phyloP scores from a whole-genome alignment of 345 rosid species.

The Aurinia saxatilis region DNA sequence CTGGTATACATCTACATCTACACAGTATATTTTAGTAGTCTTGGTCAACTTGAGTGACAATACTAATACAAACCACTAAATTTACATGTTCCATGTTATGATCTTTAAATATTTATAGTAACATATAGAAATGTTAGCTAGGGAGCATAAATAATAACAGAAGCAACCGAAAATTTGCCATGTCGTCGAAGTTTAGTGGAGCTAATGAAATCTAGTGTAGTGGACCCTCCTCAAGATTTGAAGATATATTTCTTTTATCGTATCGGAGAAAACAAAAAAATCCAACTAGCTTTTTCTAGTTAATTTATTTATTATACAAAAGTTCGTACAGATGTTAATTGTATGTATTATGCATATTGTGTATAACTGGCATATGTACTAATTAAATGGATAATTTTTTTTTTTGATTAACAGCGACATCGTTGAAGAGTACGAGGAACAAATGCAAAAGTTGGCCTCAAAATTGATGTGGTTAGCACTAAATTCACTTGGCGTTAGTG shows the following conservation, averaged over 20 bases:
- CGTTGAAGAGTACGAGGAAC: constrained; percentile 61
- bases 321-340: background rate
- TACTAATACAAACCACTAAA: no score
- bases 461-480: constrained; percentile 42
- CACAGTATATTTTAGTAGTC: no score
- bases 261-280: constrained; percentile 23
- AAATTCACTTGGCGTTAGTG: constrained; percentile 31
- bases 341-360: background rate
- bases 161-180: constrained; percentile 15
- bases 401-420: constrained; percentile 37
- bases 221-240: constrained; percentile 31
- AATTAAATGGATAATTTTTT: background rate
- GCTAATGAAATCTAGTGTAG: constrained; percentile 13
- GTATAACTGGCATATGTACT: background rate
- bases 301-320: background rate
- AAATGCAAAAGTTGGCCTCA: constrained; percentile 51
- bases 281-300: constrained; percentile 12
- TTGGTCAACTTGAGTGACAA: no score
- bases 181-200: constrained; percentile 11
- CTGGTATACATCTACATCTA: constrained; percentile 43
- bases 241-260: constrained; percentile 18
- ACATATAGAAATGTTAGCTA: background rate
- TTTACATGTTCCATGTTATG: no score
- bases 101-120: no score
- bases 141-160: constrained; percentile 13